These are phyloP conservation scores for Thuidium tamariscinum DNA, from an alignment of 225 moss, liverwort and hornwort species.

Conservation along the genomic window DNA sequence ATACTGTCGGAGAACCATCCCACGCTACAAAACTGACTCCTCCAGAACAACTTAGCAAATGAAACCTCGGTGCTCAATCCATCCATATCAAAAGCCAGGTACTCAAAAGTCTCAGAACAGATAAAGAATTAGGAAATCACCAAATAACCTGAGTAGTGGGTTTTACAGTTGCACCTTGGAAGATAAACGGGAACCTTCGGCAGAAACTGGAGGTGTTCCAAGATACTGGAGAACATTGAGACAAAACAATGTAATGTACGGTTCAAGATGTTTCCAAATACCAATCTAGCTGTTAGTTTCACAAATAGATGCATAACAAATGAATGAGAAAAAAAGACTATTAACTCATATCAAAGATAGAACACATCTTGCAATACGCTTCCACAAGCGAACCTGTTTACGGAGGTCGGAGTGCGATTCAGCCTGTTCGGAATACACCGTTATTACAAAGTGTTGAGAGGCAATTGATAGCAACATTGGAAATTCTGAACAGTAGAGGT, in stretches of 20 bases:
- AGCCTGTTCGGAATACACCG: not conserved
- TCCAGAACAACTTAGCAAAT: not conserved
- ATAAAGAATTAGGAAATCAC: not conserved
- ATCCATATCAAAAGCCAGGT: not conserved
- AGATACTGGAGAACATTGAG: not conserved
- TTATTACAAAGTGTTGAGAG: not conserved
- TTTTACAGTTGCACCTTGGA: not conserved
- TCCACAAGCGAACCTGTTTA: not conserved
- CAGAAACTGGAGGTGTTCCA: not conserved
- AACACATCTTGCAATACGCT: not conserved
- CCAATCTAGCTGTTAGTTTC: not conserved
- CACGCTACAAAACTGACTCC: not conserved
- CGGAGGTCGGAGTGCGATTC: not conserved
- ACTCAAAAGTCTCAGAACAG: not conserved
- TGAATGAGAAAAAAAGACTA: not conserved
- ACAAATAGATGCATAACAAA: not conserved
- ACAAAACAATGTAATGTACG: not conserved
- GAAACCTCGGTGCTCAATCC: not conserved
- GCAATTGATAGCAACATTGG: not conserved
- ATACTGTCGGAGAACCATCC: not conserved
- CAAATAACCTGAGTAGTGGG: not conserved
- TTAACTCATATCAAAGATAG: not conserved
- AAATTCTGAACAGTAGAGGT: not conserved
- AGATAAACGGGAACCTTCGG: not conserved
- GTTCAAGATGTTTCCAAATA: not conserved